phyloP scores from a whole-genome alignment of 2,329 filamentous ascomycete genomes.

The Calonectria pseudoturangicola region DNA sequence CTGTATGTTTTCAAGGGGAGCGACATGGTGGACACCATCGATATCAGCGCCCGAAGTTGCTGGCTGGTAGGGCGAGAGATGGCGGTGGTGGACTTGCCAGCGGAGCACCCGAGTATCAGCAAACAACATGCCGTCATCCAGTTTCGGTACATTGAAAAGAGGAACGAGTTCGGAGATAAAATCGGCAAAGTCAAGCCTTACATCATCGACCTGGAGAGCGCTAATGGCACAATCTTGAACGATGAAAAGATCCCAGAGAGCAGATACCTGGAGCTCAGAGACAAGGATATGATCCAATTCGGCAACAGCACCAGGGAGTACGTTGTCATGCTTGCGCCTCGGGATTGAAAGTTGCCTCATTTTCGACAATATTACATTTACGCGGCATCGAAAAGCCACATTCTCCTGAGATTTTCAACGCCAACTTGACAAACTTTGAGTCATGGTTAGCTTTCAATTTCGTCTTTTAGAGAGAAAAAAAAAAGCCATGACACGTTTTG shows the following conservation, averaged over 20 bases:
- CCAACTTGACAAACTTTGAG: not conserved
- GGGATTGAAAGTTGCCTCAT: conserved; percentile 56
- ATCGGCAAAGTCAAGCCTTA: conserved; percentile 89
- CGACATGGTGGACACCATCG: conserved; percentile 87
- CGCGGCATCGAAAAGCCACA: not conserved
- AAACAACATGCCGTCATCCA: conserved; percentile 98
- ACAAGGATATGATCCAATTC: conserved; percentile 93
- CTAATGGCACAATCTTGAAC: conserved; percentile 92
- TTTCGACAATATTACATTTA: not conserved
- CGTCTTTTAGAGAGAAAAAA: not conserved
- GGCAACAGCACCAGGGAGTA: conserved; percentile 94
- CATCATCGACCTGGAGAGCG: conserved; percentile 93
- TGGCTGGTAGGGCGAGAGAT: conserved; percentile 92
- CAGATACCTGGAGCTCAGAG: conserved; percentile 88
- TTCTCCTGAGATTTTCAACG: not conserved
- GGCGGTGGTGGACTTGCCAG: conserved; percentile 85
- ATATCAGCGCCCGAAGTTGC: conserved; percentile 85
- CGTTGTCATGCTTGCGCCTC: conserved; percentile 88
- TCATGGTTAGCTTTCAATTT: not conserved
- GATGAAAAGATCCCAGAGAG: conserved; percentile 82
- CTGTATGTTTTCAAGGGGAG: conserved; percentile 93
- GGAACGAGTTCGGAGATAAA: conserved; percentile 91
- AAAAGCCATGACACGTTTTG: not conserved
- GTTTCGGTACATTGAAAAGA: conserved; percentile 89
- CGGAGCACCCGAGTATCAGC: conserved; percentile 94